phyloP scores from a whole-genome alignment of 2,329 filamentous ascomycete species.

The Davidsoniella neocaledoniae region DNA sequence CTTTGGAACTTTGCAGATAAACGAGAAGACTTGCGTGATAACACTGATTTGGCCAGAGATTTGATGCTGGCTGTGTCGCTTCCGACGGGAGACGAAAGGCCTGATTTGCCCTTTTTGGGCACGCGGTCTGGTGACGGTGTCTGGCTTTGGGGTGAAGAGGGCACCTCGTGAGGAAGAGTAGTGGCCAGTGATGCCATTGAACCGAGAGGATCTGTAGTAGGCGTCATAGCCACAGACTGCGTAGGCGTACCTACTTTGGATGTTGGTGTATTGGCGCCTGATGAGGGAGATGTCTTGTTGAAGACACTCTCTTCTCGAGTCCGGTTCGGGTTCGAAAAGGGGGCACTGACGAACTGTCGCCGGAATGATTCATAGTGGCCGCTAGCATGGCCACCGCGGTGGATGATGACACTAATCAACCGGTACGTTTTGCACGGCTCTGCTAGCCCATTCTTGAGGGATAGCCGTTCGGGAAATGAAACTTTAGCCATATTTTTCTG shows the following conservation, averaged over 20 bases:
- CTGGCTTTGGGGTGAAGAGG: slow-evolving; percentile 17
- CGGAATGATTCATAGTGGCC: slow-evolving; percentile 96
- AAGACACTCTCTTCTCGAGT: slow-evolving; percentile 64
- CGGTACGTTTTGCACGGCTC: slow-evolving; percentile 37
- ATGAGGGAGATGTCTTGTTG: slow-evolving; percentile 41
- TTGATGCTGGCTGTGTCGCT: slow-evolving; percentile 29
- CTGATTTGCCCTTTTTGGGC: slow-evolving; percentile 22
- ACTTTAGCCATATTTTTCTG: slow-evolving; percentile 94
- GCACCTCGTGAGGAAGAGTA: slow-evolving; percentile 21
- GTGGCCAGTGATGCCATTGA: slow-evolving; percentile 15
- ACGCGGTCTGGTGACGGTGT: background rate
- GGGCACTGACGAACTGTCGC: slow-evolving; percentile 56
- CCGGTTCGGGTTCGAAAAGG: slow-evolving; percentile 66
- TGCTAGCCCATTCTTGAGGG: slow-evolving; percentile 40
- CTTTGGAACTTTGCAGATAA: slow-evolving; percentile 4
- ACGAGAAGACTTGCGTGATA: slow-evolving; percentile 29
- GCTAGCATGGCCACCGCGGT: slow-evolving; percentile 89
- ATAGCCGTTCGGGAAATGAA: slow-evolving; percentile 71
- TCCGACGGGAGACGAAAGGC: slow-evolving; percentile 18
- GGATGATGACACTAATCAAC: slow-evolving; percentile 73
- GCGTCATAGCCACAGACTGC: slow-evolving; percentile 26
- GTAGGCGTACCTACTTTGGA: slow-evolving; percentile 25
- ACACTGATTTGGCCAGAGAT: slow-evolving; percentile 38
- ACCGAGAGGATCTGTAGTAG: slow-evolving; percentile 29
- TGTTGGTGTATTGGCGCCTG: slow-evolving; percentile 22